Evolutionary conservation across 1,284 basidiomycete species (phyloP).

Genomic region (Caloboletus inedulis): DNA sequence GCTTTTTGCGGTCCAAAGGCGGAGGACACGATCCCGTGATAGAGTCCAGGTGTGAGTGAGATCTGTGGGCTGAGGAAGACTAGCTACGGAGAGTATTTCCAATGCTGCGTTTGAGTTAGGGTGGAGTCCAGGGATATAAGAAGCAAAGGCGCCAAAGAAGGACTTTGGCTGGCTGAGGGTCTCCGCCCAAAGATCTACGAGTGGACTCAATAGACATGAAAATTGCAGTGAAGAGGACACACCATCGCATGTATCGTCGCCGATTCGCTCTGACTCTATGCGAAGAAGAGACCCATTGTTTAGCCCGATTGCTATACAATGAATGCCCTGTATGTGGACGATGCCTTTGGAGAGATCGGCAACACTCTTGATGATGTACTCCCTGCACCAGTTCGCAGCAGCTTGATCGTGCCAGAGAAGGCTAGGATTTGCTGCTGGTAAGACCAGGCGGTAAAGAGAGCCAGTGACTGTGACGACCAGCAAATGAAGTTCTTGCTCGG

Average conservation of each 20-base stretch:
- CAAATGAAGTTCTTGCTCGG: conserved; percentile 64
- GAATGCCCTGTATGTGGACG: conserved; percentile 69
- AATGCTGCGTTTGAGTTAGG: conserved; percentile 44
- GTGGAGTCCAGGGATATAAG: conserved; percentile 58
- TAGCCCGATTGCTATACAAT: conserved; percentile 65
- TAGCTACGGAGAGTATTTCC: conserved; percentile 65
- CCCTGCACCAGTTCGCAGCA: conserved; percentile 58
- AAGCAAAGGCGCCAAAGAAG: conserved; percentile 61
- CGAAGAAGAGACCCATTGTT: conserved; percentile 71
- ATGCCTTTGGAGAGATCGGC: conserved; percentile 45
- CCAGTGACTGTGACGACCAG: conserved; percentile 66
- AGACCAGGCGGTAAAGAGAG: conserved; percentile 73
- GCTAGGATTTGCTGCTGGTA: conserved; percentile 55
- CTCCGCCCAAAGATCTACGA: conserved; percentile 66
- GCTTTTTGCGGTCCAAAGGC: conserved; percentile 75
- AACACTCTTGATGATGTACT: conserved; percentile 62
- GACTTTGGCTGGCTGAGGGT: conserved; percentile 57
- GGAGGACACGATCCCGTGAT: conserved; percentile 82
- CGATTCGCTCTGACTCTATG: conserved; percentile 59
- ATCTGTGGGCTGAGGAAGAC: conserved; percentile 69
- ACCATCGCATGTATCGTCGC: conserved; percentile 55
- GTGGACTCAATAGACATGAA: conserved; percentile 8
- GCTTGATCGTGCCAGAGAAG: conserved; percentile 59
- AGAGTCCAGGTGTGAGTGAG: conserved; percentile 76
- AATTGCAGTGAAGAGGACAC: conserved; percentile 22